These are phyloP conservation scores for Termitomyces sp. DNA, from an alignment of 768 basidiomycete species.

Conservation along the genomic window DNA sequence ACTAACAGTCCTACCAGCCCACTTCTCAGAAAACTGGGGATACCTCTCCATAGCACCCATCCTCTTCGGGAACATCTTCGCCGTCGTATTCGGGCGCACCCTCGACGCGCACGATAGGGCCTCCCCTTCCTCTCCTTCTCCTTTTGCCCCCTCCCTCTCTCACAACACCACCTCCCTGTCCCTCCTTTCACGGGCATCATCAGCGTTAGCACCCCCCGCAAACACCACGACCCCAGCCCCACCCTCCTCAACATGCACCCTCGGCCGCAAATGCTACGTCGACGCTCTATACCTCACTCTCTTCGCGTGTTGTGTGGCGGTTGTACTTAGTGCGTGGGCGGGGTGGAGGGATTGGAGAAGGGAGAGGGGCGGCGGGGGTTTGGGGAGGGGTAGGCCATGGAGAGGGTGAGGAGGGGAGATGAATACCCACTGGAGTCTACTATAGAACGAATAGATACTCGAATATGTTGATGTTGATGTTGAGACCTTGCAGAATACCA, in stretches of 20 bases:
- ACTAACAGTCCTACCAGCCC: no score
- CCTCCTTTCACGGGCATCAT: background rate
- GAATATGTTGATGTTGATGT: no score
- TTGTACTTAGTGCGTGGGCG: conserved; percentile 50
- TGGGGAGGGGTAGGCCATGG: no score
- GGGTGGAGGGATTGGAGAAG: conserved; percentile 46
- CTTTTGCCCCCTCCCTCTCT: conserved; percentile 29
- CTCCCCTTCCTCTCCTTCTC: background rate
- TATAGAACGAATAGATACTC: no score
- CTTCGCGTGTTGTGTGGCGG: conserved; percentile 42
- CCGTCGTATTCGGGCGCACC: conserved; percentile 78
- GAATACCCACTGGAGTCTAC: no score
- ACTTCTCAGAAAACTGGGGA: conserved; percentile 88
- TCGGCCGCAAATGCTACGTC: conserved; percentile 60
- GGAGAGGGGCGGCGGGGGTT: conserved; percentile 10
- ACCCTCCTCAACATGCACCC: conserved; percentile 34
- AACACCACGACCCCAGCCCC: conserved; percentile 27
- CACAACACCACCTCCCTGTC: conserved; percentile 39
- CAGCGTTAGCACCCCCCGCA: background rate
- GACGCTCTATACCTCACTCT: conserved; percentile 54
- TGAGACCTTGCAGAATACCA: no score
- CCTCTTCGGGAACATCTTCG: conserved; percentile 80
- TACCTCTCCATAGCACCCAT: conserved; percentile 72
- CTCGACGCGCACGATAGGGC: conserved; percentile 63
- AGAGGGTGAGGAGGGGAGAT: background rate